Conservation (phyloP, 2,329 filamentous ascomycete genomes). For the Phyllosticta paracitricarpa region DNA sequence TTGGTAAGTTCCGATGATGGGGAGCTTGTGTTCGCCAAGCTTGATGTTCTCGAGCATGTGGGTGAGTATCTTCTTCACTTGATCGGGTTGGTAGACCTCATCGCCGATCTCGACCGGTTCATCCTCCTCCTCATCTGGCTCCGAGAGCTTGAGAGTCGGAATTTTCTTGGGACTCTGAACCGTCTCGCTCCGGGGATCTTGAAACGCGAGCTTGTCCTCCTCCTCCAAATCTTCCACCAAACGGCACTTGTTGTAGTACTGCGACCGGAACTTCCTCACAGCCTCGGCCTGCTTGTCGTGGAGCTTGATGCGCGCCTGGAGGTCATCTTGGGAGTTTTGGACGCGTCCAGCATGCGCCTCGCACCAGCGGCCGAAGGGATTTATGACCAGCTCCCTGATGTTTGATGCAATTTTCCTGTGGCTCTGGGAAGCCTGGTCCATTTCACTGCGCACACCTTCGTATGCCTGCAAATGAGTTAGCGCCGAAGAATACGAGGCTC, state of each 20-base stretch:
- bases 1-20: constrained; percentile 86
- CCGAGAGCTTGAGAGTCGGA: constrained; percentile 80
- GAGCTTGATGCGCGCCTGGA: constrained; percentile 81
- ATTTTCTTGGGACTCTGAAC: constrained; percentile 47
- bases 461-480: constrained; percentile 58
- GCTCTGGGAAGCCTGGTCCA: constrained; percentile 80
- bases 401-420: constrained; percentile 95
- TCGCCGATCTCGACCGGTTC: constrained; percentile 86
- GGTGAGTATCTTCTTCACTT: constrained; percentile 79
- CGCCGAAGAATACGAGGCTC: constrained; percentile 1
- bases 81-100: constrained; percentile 71
- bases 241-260: constrained; percentile 98
- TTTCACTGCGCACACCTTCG: constrained; percentile 83
- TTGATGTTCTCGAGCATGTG: constrained; percentile 83
- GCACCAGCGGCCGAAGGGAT: constrained; percentile 91
- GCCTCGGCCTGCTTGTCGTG: constrained; percentile 85
- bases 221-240: constrained; percentile 94
- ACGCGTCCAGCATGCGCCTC: constrained; percentile 87
- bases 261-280: constrained; percentile 86
- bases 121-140: constrained; percentile 56
- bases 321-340: constrained; percentile 87
- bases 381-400: constrained; percentile 90
- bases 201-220: constrained; percentile 96
- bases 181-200: constrained; percentile 56
- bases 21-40: constrained; percentile 84